Evolutionary conservation across 139 green algal genomes (phyloP).

Genomic region (Yamagishiella unicocca): DNA sequence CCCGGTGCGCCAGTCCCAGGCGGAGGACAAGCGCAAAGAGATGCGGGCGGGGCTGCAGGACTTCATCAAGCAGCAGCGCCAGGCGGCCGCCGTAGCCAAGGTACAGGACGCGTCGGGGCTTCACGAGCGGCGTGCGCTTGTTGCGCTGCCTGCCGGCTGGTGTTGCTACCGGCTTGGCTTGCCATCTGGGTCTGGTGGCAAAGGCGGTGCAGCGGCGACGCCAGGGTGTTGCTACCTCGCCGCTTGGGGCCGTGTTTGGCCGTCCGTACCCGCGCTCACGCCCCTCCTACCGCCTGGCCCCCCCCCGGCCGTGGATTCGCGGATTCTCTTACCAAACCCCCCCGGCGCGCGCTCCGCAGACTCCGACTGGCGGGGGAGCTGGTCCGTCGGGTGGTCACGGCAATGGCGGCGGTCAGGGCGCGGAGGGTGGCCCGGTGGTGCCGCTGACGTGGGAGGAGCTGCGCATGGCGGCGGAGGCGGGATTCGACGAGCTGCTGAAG

Average conservation of each 20-base stretch:
- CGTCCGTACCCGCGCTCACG: too few relatives aligned
- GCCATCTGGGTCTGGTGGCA: too few relatives aligned
- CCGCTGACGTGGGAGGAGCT: constrained; percentile 71
- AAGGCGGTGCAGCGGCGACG: too few relatives aligned
- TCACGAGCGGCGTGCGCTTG: too few relatives aligned
- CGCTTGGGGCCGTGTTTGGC: too few relatives aligned
- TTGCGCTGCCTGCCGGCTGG: too few relatives aligned
- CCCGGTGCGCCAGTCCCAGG: constrained; percentile 42
- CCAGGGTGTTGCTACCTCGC: too few relatives aligned
- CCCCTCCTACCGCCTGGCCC: too few relatives aligned
- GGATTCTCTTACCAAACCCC: too few relatives aligned
- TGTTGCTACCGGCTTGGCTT: too few relatives aligned
- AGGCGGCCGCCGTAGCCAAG: not conserved
- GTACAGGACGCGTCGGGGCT: not conserved
- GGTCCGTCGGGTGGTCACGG: not conserved
- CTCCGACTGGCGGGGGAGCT: not conserved
- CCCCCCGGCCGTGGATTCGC: too few relatives aligned
- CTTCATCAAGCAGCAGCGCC: constrained; percentile 65
- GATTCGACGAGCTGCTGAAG: constrained; percentile 72
- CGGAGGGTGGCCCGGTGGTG: constrained; percentile 13
- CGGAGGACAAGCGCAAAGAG: constrained; percentile 50
- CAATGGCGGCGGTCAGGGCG: too few relatives aligned
- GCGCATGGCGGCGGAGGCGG: constrained; percentile 67
- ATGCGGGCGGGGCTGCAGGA: constrained; percentile 63
- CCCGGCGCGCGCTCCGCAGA: not conserved